Evolutionary conservation across 1,139 yeast species (phyloP).

Genomic region (Pichia sp.): DNA sequence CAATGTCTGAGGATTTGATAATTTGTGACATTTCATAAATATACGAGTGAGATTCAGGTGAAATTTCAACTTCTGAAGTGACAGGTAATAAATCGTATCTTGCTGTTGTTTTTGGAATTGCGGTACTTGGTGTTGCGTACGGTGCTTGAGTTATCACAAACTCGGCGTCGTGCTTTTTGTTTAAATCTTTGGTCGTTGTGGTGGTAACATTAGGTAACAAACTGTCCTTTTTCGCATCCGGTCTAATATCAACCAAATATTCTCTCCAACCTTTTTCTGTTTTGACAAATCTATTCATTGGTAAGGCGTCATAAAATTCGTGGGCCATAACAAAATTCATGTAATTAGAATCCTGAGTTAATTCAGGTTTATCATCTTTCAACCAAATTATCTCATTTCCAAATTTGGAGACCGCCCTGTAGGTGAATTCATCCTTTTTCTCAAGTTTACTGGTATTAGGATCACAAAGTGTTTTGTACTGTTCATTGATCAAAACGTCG

Average conservation of each 20-base stretch:
- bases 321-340: slow-evolving; percentile 72
- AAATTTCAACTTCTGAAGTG: slow-evolving; percentile 60
- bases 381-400: slow-evolving; percentile 56
- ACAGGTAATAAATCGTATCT: slow-evolving; percentile 49
- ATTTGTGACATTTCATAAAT: slow-evolving; percentile 38
- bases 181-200: slow-evolving; percentile 4
- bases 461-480: slow-evolving; percentile 44
- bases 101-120: slow-evolving; percentile 43
- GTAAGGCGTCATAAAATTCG: slow-evolving; percentile 84
- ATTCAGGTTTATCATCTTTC: slow-evolving; percentile 45
- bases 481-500: slow-evolving; percentile 51
- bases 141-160: slow-evolving; percentile 57
- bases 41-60: slow-evolving; percentile 63
- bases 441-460: slow-evolving; percentile 14
- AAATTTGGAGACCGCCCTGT: slow-evolving; percentile 40
- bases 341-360: slow-evolving; percentile 14
- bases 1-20: slow-evolving; percentile 28
- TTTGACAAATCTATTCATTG: slow-evolving; percentile 61
- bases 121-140: slow-evolving; percentile 55
- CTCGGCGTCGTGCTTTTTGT: slow-evolving; percentile 24
- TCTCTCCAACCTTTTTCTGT: slow-evolving; percentile 73
- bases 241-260: slow-evolving; percentile 45
- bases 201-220: slow-evolving; percentile 16
- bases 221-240: slow-evolving; percentile 10
- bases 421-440: slow-evolving; percentile 30